Evolutionary conservation across 2,329 filamentous ascomycete genomes (phyloP).

Genomic region (Thelonectria rubi): DNA sequence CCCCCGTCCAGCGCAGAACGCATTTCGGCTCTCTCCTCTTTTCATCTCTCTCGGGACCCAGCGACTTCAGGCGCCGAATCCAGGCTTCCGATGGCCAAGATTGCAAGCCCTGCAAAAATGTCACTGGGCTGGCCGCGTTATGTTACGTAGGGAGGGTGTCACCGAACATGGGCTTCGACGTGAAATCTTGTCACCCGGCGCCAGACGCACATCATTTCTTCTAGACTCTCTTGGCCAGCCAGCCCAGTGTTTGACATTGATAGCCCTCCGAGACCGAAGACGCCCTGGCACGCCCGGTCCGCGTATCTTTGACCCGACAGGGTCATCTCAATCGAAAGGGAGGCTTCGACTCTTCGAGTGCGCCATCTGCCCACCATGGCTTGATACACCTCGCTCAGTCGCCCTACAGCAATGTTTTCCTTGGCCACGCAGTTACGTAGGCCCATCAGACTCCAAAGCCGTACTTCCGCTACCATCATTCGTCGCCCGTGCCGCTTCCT

Average conservation of each 20-base stretch:
- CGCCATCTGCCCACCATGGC: constrained; percentile 13
- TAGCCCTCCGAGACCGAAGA: constrained; percentile 8
- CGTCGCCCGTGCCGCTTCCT: background rate
- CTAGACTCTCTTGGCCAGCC: constrained; percentile 12
- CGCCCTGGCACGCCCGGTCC: constrained; percentile 2
- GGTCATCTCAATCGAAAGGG: background rate
- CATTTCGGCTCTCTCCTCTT: constrained; percentile 23
- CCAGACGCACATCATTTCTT: constrained; percentile 16
- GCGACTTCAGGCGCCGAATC: background rate
- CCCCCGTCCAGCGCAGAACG: background rate
- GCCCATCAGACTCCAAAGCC: background rate
- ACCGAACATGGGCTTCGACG: background rate
- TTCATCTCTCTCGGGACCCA: constrained; percentile 22
- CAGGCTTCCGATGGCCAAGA: background rate
- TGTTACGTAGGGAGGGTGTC: background rate
- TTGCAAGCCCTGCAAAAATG: constrained; percentile 3
- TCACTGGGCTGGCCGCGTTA: background rate
- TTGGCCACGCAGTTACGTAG: constrained; percentile 4
- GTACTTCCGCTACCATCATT: background rate
- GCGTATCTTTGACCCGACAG: constrained; percentile 4
- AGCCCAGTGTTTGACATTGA: constrained; percentile 24
- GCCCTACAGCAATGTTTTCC: background rate
- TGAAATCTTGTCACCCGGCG: constrained; percentile 4
- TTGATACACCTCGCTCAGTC: constrained; percentile 11
- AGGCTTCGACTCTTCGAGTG: background rate